phyloP scores from a whole-genome alignment of 2,329 filamentous ascomycete species.

The Xylaria sp. region DNA sequence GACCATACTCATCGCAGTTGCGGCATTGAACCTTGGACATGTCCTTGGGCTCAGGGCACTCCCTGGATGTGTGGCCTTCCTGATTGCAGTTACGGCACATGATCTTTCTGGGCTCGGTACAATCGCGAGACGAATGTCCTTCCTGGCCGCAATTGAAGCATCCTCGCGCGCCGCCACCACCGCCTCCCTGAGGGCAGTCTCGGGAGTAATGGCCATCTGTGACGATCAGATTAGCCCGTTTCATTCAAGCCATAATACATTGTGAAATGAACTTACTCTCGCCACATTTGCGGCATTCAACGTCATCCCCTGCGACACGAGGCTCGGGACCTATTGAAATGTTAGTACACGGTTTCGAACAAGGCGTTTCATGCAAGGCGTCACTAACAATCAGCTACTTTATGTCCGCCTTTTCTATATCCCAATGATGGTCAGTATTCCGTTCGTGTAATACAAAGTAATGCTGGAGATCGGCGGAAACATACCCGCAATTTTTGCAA shows the following conservation, averaged over 20 bases:
- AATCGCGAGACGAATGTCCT: constrained; percentile 62
- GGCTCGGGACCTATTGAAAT: constrained; percentile 53
- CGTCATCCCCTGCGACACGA: constrained; percentile 61
- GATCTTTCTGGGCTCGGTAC: constrained; percentile 52
- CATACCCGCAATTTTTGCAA: constrained; percentile 70
- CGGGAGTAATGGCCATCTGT: constrained; percentile 65
- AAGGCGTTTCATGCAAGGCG: constrained; percentile 16
- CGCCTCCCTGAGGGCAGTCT: constrained; percentile 66
- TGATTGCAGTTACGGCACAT: constrained; percentile 67
- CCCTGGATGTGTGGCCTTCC: constrained; percentile 65
- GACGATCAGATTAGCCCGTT: constrained; percentile 24
- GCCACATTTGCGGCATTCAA: constrained; percentile 70
- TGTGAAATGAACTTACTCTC: constrained; percentile 54
- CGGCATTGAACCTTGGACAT: constrained; percentile 51
- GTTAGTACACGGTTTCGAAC: constrained; percentile 27
- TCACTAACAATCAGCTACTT: constrained; percentile 54
- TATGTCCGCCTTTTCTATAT: constrained; percentile 56
- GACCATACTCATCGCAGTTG: constrained; percentile 59
- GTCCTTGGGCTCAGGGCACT: constrained; percentile 60
- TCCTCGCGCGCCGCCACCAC: constrained; percentile 55
- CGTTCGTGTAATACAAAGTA: neutral
- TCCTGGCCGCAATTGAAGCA: constrained; percentile 69
- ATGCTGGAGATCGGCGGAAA: constrained; percentile 27
- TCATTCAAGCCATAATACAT: neutral
- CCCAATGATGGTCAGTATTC: constrained; percentile 16